Percentiles rank a stretch among this genome's conserved stretches.
Conservation (phyloP, 1,284 basidiomycete genomes). For the Irpex sp. region DNA sequence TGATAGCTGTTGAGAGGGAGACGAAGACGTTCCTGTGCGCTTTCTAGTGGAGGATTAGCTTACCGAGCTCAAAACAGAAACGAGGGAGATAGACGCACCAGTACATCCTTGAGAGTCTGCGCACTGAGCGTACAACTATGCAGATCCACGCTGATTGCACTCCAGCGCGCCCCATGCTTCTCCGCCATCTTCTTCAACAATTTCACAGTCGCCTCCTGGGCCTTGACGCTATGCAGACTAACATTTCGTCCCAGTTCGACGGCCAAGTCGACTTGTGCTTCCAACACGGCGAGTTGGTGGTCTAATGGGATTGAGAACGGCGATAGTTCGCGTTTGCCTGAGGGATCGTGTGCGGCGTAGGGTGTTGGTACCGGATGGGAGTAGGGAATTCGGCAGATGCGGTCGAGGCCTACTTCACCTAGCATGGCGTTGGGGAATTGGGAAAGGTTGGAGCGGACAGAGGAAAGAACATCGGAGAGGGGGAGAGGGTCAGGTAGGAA, state of each 20-base stretch:
- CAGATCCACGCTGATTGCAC: slow-evolving; percentile 65
- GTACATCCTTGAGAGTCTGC: slow-evolving; percentile 61
- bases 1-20: slow-evolving; percentile 77
- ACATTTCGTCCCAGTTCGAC: slow-evolving; percentile 67
- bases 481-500: slow-evolving; percentile 61
- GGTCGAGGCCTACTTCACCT: slow-evolving; percentile 83
- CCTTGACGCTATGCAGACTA: slow-evolving; percentile 79
- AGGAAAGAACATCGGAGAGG: slow-evolving; percentile 46
- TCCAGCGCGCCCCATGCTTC: slow-evolving; percentile 51
- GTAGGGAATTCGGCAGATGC: slow-evolving; percentile 64
- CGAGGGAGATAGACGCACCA: slow-evolving; percentile 39
- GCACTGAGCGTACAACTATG: slow-evolving; percentile 77
- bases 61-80: no score
- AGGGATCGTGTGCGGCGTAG: slow-evolving; percentile 21
- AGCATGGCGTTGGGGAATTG: slow-evolving; percentile 67
- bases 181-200: slow-evolving; percentile 52
- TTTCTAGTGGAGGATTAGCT: slow-evolving; percentile 37
- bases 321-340: slow-evolving; percentile 48
- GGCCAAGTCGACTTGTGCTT: slow-evolving; percentile 75
- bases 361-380: slow-evolving; percentile 33
- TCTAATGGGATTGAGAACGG: slow-evolving; percentile 67
- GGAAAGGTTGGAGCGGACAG: slow-evolving; percentile 54
- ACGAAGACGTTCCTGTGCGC: slow-evolving; percentile 68
- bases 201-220: slow-evolving; percentile 58
- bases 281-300: slow-evolving; percentile 72